These are phyloP conservation scores for Pseudonitzschia delicatissima DNA, from an alignment of 108 stramenopile species.

Conservation along the genomic window DNA sequence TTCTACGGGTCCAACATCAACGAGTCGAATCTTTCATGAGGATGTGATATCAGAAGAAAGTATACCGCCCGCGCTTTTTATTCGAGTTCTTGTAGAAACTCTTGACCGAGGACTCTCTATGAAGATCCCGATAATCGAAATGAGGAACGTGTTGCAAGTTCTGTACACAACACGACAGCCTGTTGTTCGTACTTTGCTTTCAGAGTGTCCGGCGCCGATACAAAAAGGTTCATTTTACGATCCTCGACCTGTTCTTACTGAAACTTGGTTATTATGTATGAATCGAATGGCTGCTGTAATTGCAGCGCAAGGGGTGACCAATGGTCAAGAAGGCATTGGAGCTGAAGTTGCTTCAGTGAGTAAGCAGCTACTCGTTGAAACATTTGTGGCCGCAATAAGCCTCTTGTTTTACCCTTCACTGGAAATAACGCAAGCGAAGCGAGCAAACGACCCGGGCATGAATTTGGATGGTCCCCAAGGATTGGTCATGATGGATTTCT, in stretches of 20 bases:
- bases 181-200: constrained; percentile 15
- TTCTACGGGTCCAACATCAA: constrained; percentile 34
- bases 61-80: constrained; percentile 60
- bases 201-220: constrained; percentile 25
- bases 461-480: constrained; percentile 78
- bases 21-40: constrained; percentile 59
- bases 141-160: constrained; percentile 31
- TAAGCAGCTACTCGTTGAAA: constrained; percentile 42
- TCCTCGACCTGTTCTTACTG: constrained; percentile 66
- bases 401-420: constrained; percentile 50
- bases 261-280: constrained; percentile 69
- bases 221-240: constrained; percentile 42
- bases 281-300: constrained; percentile 7
- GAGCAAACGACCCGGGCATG: constrained; percentile 51
- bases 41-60: constrained; percentile 59
- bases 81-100: constrained; percentile 36
- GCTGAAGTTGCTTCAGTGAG: constrained; percentile 18
- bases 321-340: neutral
- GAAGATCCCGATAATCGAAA: constrained; percentile 27
- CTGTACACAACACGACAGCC: constrained; percentile 35
- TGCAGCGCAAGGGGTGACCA: constrained; percentile 4
- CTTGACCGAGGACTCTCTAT: constrained; percentile 9
- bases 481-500: constrained; percentile 67
- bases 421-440: constrained; percentile 35
- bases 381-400: constrained; percentile 38